Evolutionary conservation across 805 yeast species (phyloP).

Genomic region (Dipodascopsis tothii): DNA sequence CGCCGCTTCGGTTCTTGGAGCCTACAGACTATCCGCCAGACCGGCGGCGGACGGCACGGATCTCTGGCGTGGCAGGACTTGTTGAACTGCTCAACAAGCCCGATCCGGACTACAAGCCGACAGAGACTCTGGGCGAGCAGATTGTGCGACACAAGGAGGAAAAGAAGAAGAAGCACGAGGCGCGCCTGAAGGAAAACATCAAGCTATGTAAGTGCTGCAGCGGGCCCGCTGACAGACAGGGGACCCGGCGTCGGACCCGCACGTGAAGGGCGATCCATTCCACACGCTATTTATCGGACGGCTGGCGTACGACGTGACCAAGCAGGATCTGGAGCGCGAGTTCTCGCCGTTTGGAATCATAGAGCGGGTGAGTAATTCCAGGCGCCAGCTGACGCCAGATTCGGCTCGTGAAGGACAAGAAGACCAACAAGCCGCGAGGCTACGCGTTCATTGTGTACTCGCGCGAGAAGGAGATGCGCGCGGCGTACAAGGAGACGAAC

Average conservation of each 20-base stretch:
- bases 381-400: conserved; percentile 25
- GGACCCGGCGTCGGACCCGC: conserved; percentile 53
- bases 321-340: conserved; percentile 56
- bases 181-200: conserved; percentile 34
- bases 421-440: conserved; percentile 56
- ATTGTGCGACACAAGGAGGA: conserved; percentile 24
- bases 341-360: conserved; percentile 65
- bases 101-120: conserved; percentile 26
- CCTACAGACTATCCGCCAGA: conserved; percentile 47
- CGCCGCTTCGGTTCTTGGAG: conserved; percentile 44
- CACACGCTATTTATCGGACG: conserved; percentile 73
- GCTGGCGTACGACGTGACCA: conserved; percentile 55
- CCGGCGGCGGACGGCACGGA: conserved; percentile 39
- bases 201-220: conserved; percentile 26
- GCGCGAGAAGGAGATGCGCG: conserved; percentile 50
- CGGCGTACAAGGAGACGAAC: conserved; percentile 55
- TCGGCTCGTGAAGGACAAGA: conserved; percentile 50
- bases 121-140: conserved; percentile 32
- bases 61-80: conserved; percentile 41
- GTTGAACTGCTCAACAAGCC: conserved; percentile 28
- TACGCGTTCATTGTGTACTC: conserved; percentile 77
- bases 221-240: conserved; percentile 27
- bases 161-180: conserved; percentile 27
- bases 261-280: conserved; percentile 63
- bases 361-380: conserved; percentile 38